Percentiles rank a stretch among this genome's conserved stretches.
These are phyloP conservation scores for Cornus florida DNA, from an alignment of 148 eudicot genomes.

Conservation along the genomic window DNA sequence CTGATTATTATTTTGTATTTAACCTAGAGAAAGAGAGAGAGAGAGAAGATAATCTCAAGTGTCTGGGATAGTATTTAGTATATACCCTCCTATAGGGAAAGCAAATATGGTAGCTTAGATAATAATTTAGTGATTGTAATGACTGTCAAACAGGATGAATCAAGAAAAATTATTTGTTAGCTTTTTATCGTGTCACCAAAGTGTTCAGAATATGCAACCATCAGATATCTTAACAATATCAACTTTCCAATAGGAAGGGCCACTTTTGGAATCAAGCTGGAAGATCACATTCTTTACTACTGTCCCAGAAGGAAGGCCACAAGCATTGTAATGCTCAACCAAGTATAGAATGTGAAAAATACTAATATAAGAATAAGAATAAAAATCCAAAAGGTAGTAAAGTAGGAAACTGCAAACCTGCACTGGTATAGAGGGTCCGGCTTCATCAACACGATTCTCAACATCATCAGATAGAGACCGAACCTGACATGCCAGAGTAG, in stretches of 20 bases:
- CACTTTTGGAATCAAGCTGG: not conserved
- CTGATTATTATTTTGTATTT: not conserved
- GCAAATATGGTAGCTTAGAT: not conserved
- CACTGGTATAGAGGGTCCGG: constrained; percentile 92
- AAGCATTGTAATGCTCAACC: not conserved
- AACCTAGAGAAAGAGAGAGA: not conserved
- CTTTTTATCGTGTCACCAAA: not conserved
- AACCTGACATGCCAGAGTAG: constrained; percentile 44
- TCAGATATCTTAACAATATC: too few relatives aligned
- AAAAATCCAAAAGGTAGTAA: not conserved
- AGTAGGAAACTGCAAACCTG: constrained; percentile 50
- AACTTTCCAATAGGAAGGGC: not conserved
- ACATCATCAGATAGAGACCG: constrained; percentile 91
- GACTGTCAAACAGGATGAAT: not conserved
- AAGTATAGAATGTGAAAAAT: not conserved
- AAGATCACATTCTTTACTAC: not conserved
- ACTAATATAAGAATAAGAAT: not conserved
- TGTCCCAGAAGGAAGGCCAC: not conserved
- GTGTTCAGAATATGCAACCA: not conserved
- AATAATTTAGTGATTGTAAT: not conserved
- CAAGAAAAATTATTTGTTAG: not conserved
- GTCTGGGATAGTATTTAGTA: not conserved
- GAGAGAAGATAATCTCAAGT: not conserved
- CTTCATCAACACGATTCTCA: constrained; percentile 81
- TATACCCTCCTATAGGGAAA: not conserved